These are phyloP conservation scores for Fusarium sp. DNA, from an alignment of 2,329 filamentous ascomycete genomes.

Conservation along the genomic window DNA sequence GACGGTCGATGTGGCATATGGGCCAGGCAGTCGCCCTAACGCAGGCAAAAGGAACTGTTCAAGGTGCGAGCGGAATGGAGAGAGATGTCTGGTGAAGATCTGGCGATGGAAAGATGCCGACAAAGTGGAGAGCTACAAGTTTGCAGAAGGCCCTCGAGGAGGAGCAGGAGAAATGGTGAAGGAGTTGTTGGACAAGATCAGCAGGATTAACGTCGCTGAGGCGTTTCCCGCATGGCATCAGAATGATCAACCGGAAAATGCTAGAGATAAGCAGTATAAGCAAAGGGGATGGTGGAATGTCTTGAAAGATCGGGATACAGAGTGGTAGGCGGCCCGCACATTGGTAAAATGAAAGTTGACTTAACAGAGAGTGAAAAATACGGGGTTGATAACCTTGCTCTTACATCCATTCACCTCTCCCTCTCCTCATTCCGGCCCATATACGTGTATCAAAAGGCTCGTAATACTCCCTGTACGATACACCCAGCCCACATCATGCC, in stretches of 20 bases:
- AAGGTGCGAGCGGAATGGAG: constrained; percentile 46
- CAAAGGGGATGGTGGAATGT: constrained; percentile 31
- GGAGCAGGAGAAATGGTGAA: neutral
- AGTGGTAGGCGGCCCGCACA: neutral
- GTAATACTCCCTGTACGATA: neutral
- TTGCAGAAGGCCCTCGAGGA: constrained; percentile 7
- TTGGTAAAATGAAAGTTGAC: neutral
- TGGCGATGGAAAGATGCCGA: constrained; percentile 68
- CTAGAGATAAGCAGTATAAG: constrained; percentile 10
- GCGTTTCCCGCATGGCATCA: constrained; percentile 37
- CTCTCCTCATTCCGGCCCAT: neutral
- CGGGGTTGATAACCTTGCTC: neutral
- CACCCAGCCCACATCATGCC: constrained; percentile 7
- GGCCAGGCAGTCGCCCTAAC: constrained; percentile 54
- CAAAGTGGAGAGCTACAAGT: constrained; percentile 52
- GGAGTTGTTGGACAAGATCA: constrained; percentile 16
- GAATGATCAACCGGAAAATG: constrained; percentile 18
- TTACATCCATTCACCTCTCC: constrained; percentile 1
- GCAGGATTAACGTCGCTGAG: neutral
- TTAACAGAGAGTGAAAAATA: neutral
- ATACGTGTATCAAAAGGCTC: constrained; percentile 14
- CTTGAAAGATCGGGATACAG: constrained; percentile 20
- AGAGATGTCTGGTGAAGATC: constrained; percentile 55
- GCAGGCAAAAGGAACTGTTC: constrained; percentile 58
- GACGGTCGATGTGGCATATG: neutral